Percentiles rank a stretch among this genome's conserved stretches.
These are phyloP conservation scores for Balansia obtecta DNA, from an alignment of 2,329 filamentous ascomycete genomes.

Conservation along the genomic window DNA sequence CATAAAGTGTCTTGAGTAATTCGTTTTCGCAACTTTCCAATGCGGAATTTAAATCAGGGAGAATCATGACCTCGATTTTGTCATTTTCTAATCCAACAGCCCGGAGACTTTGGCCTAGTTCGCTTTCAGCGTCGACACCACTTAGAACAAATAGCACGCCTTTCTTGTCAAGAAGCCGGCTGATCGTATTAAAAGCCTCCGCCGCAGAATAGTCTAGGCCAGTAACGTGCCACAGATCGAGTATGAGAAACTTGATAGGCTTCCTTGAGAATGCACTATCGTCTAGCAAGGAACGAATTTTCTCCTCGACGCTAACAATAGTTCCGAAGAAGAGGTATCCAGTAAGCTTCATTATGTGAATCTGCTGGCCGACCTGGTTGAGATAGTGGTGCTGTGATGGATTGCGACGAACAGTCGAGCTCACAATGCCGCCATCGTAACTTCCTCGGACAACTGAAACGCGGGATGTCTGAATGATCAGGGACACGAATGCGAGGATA, in stretches of 20 bases:
- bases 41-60: conserved; percentile 84
- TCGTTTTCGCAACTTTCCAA: conserved; percentile 94
- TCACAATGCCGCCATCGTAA: conserved; percentile 81
- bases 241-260: conserved; percentile 78
- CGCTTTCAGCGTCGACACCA: conserved; percentile 62
- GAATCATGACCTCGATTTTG: conserved; percentile 62
- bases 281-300: conserved; percentile 69
- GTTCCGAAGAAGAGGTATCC: conserved; percentile 98
- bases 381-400: conserved; percentile 81
- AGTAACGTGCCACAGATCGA: conserved; percentile 81
- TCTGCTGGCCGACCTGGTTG: conserved; percentile 73
- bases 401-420: conserved; percentile 85
- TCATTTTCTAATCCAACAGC: conserved; percentile 73
- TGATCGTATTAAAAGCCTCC: conserved; percentile 88
- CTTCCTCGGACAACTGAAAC: conserved; percentile 80
- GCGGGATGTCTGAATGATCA: conserved; percentile 82
- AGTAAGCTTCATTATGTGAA: conserved; percentile 80
- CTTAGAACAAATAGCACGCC: conserved; percentile 73
- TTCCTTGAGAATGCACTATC: conserved; percentile 65
- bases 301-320: conserved; percentile 87
- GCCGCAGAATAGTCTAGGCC: conserved; percentile 94
- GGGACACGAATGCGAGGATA: conserved; percentile 77
- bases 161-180: conserved; percentile 65
- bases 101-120: conserved; percentile 65
- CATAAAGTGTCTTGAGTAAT: conserved; percentile 69